A percentile compares a stretch with the other conserved stretches of the same genome.
These are phyloP conservation scores for Discostella stelligeroides DNA, from an alignment of 108 stramenopile genomes.

Conservation along the genomic window DNA sequence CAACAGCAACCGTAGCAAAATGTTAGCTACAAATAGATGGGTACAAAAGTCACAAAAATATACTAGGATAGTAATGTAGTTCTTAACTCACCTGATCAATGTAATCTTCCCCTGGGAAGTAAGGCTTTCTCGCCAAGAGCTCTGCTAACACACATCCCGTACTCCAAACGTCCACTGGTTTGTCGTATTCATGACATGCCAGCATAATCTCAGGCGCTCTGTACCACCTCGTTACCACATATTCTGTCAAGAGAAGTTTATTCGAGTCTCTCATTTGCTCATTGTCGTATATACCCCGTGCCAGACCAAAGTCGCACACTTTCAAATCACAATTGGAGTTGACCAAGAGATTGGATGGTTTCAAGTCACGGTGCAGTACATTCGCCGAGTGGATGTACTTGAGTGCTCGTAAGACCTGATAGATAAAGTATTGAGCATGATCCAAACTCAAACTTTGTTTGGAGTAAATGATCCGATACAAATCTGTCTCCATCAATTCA, in stretches of 20 bases:
- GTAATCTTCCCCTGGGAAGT: conserved; percentile 99
- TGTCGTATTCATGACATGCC: conserved; percentile 97
- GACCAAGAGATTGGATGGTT: conserved; percentile 97
- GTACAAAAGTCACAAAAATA: neutral
- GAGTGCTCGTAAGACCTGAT: conserved; percentile 95
- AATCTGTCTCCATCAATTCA: conserved; percentile 98
- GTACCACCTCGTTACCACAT: conserved; percentile 98
- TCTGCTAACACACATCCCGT: conserved; percentile 99
- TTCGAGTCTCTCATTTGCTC: conserved; percentile 53
- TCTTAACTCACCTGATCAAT: conserved; percentile 94
- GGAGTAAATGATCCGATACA: conserved; percentile 99
- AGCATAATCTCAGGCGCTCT: conserved; percentile 99
- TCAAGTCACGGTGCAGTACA: conserved; percentile 97
- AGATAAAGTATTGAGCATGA: conserved; percentile 97
- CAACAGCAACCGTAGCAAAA: neutral
- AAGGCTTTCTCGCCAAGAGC: conserved; percentile 92
- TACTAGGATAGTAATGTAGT: neutral
- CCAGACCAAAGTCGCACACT: conserved; percentile 99
- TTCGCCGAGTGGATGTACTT: conserved; percentile 99
- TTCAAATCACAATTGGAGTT: conserved; percentile 99
- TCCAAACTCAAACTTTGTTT: conserved; percentile 96
- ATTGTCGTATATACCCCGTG: conserved; percentile 81
- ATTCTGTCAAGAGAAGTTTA: conserved; percentile 88
- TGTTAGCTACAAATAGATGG: conserved; percentile 3
- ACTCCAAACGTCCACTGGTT: conserved; percentile 95